A percentile compares a stretch with the other conserved stretches of the same genome.
phyloP scores from a whole-genome alignment of 768 basidiomycete species.

The Xerocomus spinulosus region DNA sequence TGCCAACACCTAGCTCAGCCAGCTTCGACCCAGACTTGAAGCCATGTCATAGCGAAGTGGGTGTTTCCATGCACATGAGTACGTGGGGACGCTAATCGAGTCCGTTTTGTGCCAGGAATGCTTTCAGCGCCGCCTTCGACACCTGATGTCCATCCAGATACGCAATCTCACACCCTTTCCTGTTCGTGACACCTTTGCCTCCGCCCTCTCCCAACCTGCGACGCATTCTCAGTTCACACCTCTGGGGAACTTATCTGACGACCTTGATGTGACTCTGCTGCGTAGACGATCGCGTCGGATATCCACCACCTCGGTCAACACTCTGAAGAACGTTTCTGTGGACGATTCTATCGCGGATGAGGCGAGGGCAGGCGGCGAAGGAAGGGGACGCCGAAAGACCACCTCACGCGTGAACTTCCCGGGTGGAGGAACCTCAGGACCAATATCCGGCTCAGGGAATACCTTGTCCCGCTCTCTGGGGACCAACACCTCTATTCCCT shows the following conservation, averaged over 20 bases:
- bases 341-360: conserved; percentile 37
- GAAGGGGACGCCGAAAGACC: conserved; percentile 40
- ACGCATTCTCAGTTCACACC: conserved; percentile 56
- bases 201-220: conserved; percentile 65
- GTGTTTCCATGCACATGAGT: conserved; percentile 1
- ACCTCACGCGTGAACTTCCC: conserved; percentile 44
- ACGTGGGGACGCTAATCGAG: background rate
- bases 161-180: conserved; percentile 84
- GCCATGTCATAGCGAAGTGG: conserved; percentile 11
- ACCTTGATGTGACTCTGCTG: conserved; percentile 58
- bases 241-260: conserved; percentile 60
- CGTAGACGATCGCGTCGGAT: conserved; percentile 57
- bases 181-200: conserved; percentile 66
- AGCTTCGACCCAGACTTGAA: conserved; percentile 13
- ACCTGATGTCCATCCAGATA: conserved; percentile 68
- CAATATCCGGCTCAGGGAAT: conserved; percentile 8
- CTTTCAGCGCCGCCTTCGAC: conserved; percentile 63
- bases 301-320: conserved; percentile 54
- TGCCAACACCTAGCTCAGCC: conserved; percentile 13
- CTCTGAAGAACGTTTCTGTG: conserved; percentile 41
- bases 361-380: conserved; percentile 25
- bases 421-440: conserved; percentile 15
- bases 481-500: conserved; percentile 23
- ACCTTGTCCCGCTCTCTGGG: conserved; percentile 15
- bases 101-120: conserved; percentile 12